phyloP scores from a whole-genome alignment of 805 yeast genomes.

The Saccharomycopsis olivae region DNA sequence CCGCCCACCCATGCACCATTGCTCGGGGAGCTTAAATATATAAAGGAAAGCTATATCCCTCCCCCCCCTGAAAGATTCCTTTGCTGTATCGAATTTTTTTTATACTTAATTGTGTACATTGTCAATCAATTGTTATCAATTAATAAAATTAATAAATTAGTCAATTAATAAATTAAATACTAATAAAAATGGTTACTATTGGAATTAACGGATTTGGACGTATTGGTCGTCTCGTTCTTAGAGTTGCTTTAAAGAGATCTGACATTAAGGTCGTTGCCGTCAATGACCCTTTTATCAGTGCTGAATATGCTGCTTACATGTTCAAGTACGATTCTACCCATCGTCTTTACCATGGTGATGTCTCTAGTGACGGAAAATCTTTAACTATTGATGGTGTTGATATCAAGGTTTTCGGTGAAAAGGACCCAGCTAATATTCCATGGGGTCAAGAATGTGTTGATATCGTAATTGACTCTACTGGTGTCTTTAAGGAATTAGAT shows the following conservation, averaged over 20 bases:
- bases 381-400: slow-evolving; percentile 55
- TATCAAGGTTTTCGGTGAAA: slow-evolving; percentile 47
- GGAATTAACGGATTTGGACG: slow-evolving; percentile 28
- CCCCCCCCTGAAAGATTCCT: no score
- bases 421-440: slow-evolving; percentile 59
- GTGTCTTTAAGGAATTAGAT: slow-evolving; percentile 57
- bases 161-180: no score
- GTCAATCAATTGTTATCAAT: no score
- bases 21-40: no score
- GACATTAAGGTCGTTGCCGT: slow-evolving; percentile 79
- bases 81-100: no score
- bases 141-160: no score
- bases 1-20: no score
- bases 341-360: slow-evolving; percentile 75
- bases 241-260: slow-evolving; percentile 51
- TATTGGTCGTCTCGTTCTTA: slow-evolving; percentile 25
- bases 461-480: slow-evolving; percentile 60
- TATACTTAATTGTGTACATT: no score
- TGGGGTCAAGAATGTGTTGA: slow-evolving; percentile 57
- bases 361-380: slow-evolving; percentile 42
- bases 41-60: no score
- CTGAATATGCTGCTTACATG: slow-evolving; percentile 91
- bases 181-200: slow-evolving; percentile 26
- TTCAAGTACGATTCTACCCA: slow-evolving; percentile 94
- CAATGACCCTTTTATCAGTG: slow-evolving; percentile 84